Evolutionary conservation across 2,329 filamentous ascomycete species (phyloP), one percentile per base, ranked within the genome.

Genomic region (Fusarium caatingaense): DNA sequence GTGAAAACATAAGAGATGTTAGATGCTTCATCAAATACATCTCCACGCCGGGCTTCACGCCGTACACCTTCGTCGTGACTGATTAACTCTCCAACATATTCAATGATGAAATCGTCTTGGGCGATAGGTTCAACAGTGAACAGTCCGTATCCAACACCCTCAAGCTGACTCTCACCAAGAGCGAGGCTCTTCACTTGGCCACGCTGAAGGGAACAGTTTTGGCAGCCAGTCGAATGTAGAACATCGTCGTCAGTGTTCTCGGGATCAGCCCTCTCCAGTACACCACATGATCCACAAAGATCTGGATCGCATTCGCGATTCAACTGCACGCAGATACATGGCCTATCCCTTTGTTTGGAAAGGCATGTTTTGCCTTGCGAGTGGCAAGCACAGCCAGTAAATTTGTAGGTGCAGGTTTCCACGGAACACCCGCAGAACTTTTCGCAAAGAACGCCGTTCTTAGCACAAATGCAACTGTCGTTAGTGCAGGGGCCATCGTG

Each of bases 291-390:
- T 18, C 85, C 85, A 74, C 93, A 97, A 15, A 95, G 83, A 62
- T 91, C 88, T 3, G 92, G 89, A 72, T 96, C 93, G 75, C 93
- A 97, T 80, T 97, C 93, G 41, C 93, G 87, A 71, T 92, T 91
- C 55, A 93, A 84, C 73, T 87, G 84, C 21, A 89, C 83, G 73
- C 93, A 97, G 16, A 91, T 89, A 76, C 93, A 96, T 6, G 86
- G 85, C 64, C 79, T 80, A 59, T 88, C 87, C 65, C 86, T 86
- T 70, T 89, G 83, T 45, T 85, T 87, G 15, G 84, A 78, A 8
- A 84, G 70, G 67, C 89, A 92, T 2, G 84, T 85, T 76, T 87
- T 87, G 56, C 91, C 92, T 9, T 81, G 81, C 1, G 81, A 80
- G 51, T 88, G 83, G 74, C 92, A 95, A 5, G 84, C 85, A 75